These are phyloP conservation scores for Huntiella savannae DNA, from an alignment of 2,329 filamentous ascomycete genomes.

Conservation along the genomic window DNA sequence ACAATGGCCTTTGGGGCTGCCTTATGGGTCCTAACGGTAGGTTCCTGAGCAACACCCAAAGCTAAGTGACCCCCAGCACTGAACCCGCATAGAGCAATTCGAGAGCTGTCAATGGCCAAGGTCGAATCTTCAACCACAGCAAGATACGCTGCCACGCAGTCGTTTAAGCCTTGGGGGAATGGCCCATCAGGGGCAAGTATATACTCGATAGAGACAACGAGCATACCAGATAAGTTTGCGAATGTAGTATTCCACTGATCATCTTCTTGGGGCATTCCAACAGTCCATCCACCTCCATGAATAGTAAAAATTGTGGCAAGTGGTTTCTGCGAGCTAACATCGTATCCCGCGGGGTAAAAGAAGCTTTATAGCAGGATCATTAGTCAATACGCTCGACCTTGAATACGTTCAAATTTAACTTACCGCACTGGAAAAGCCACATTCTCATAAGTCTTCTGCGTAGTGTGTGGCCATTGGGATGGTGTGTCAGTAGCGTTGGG, in stretches of 20 bases:
- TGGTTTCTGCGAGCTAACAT: slow-evolving; percentile 15
- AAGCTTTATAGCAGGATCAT: slow-evolving; percentile 15
- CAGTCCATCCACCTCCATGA: slow-evolving; percentile 31
- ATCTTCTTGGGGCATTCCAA: slow-evolving; percentile 25
- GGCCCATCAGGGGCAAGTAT: slow-evolving; percentile 24
- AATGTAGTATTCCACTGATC: slow-evolving; percentile 28
- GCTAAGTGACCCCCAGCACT: slow-evolving; percentile 32
- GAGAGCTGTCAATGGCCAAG: slow-evolving; percentile 26
- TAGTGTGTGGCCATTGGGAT: background rate
- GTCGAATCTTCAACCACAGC: slow-evolving; percentile 24
- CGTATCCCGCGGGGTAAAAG: slow-evolving; percentile 22
- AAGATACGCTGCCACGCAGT: slow-evolving; percentile 25
- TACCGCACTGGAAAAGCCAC: slow-evolving; percentile 8
- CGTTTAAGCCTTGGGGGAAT: slow-evolving; percentile 26
- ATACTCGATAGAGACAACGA: slow-evolving; percentile 31
- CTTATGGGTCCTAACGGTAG: slow-evolving; percentile 16
- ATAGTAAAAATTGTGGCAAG: slow-evolving; percentile 29
- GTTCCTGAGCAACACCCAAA: slow-evolving; percentile 23
- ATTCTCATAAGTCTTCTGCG: slow-evolving; percentile 11
- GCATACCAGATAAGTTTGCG: slow-evolving; percentile 20
- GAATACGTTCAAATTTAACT: background rate
- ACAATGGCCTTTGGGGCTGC: slow-evolving; percentile 19
- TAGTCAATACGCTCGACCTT: background rate
- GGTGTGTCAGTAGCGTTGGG: too few species aligned
- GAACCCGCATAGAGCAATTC: slow-evolving; percentile 27